Evolutionary conservation across 2,329 filamentous ascomycete species (phyloP).

Genomic region (Fusarium haematococcum): DNA sequence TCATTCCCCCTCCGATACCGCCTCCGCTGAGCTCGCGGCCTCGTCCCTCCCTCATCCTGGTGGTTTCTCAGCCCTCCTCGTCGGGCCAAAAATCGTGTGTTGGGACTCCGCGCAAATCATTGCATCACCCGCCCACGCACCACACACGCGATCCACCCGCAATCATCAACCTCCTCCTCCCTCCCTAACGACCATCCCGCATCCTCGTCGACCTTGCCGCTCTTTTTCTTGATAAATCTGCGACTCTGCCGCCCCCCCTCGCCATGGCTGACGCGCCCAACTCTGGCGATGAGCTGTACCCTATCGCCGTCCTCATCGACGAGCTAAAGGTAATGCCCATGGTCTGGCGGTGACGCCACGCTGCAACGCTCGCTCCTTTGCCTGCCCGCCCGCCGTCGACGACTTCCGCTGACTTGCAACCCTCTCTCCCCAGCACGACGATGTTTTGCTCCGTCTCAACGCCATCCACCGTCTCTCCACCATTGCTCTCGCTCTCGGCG

Average conservation of each 20-base stretch:
- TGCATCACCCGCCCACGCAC: constrained; percentile 45
- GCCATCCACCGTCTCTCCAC: constrained; percentile 98
- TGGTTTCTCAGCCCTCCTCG: constrained; percentile 28
- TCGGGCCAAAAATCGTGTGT: constrained; percentile 46
- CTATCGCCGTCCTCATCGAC: constrained; percentile 99
- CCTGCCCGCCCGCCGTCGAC: constrained; percentile 40
- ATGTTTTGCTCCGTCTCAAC: constrained; percentile 97
- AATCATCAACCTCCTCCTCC: constrained; percentile 39
- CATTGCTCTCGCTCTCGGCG: constrained; percentile 94
- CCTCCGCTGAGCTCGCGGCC: constrained; percentile 28
- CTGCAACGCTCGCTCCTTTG: constrained; percentile 26
- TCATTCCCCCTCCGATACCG: constrained; percentile 20
- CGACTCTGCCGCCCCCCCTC: constrained; percentile 53
- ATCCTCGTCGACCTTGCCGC: constrained; percentile 33
- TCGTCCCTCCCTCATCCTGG: constrained; percentile 7
- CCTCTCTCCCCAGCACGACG: constrained; percentile 81
- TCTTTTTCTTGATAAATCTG: constrained; percentile 44
- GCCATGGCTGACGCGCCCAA: constrained; percentile 90
- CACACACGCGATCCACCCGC: constrained; percentile 47
- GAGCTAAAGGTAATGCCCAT: constrained; percentile 86
- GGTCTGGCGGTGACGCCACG: constrained; percentile 47
- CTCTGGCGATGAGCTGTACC: constrained; percentile 98
- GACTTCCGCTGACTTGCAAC: constrained; percentile 35
- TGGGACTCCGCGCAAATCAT: constrained; percentile 49
- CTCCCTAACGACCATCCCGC: constrained; percentile 38